Percentiles rank a stretch among this genome's conserved stretches.
phyloP scores from a whole-genome alignment of 2,329 filamentous ascomycete genomes.

The Coniochaeta sp. region DNA sequence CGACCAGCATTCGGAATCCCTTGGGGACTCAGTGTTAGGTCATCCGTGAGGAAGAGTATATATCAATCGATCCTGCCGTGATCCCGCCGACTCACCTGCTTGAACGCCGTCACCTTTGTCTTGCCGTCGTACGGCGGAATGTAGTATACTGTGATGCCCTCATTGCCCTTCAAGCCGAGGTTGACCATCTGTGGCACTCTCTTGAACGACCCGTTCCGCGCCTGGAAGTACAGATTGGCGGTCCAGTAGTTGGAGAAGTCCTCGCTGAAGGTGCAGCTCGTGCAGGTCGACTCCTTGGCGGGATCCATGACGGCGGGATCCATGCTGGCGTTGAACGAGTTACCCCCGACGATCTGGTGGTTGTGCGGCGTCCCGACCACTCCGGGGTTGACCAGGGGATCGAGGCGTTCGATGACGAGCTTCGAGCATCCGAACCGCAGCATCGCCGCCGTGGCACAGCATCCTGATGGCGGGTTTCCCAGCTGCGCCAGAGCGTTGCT shows the following conservation, averaged over 20 bases:
- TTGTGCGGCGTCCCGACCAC: constrained; percentile 23
- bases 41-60: not conserved
- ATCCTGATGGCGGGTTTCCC: not conserved
- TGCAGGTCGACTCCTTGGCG: constrained; percentile 15
- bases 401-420: constrained; percentile 11
- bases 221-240: constrained; percentile 21
- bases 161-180: constrained; percentile 20
- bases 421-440: constrained; percentile 8
- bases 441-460: not conserved
- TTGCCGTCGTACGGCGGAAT: constrained; percentile 29
- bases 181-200: constrained; percentile 27
- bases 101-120: constrained; percentile 33
- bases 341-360: constrained; percentile 32
- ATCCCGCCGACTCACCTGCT: constrained; percentile 16
- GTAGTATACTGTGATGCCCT: constrained; percentile 32
- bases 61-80: constrained; percentile 6
- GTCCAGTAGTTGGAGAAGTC: constrained; percentile 31
- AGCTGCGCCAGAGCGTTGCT: not conserved
- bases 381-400: constrained; percentile 23
- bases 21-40: constrained; percentile 3
- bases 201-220: constrained; percentile 22
- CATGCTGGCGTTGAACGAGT: constrained; percentile 32
- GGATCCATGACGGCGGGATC: constrained; percentile 14
- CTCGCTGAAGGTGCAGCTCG: constrained; percentile 24
- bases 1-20: constrained; percentile 31